Evolutionary conservation across 2,329 filamentous ascomycete genomes (phyloP), one percentile per base, ranked within the genome.

Genomic region (Fusarium lyarnte): DNA sequence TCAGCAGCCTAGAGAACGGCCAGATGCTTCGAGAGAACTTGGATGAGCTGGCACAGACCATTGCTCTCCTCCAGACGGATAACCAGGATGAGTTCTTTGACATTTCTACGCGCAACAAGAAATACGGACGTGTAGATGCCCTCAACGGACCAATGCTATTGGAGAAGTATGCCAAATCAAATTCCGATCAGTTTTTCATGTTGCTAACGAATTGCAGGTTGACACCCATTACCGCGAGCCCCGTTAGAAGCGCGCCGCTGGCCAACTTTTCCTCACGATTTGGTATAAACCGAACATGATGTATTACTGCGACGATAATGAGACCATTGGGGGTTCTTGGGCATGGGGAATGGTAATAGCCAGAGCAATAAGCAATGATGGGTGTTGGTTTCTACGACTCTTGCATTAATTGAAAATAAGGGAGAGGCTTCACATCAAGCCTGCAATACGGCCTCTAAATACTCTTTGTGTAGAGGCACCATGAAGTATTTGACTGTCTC

Each of bases 51-150:
- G 92, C 95, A 76, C 96, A 99, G 84, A 98, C 96, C 3, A 92
- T 97, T 51, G 90, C 93, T 66, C 87, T 99, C 31, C 93, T 99
- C 88, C 91, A 93, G 78, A 89, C 89, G 3, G 94, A 97, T 43
- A 97, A 97, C 76, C 90, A 94, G n/a, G 95, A 98, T 73, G 95
- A 98, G 81, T 99, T 97, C 82, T 99, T 96, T 80, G 96, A 99
- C 79, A 92, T 96, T 54, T 93, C 92, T 9, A 93, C 92, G 19
- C 87, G 94, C 58, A 97, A 98, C 83, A 95, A 93, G 84, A 97
- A 97, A 80, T 99, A 97, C 79, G 93, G 94, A 21, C 91, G 94
- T 59, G 97, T 99, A 38, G 94, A 98, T 82, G 93, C 94, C 58
- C 87, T 97, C 80, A 97, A 97, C 79, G 96, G 95, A 0, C 94